Base-by-base conservation (phyloP, 306 rosid genomes). In the Inga leiocalycina region DNA sequence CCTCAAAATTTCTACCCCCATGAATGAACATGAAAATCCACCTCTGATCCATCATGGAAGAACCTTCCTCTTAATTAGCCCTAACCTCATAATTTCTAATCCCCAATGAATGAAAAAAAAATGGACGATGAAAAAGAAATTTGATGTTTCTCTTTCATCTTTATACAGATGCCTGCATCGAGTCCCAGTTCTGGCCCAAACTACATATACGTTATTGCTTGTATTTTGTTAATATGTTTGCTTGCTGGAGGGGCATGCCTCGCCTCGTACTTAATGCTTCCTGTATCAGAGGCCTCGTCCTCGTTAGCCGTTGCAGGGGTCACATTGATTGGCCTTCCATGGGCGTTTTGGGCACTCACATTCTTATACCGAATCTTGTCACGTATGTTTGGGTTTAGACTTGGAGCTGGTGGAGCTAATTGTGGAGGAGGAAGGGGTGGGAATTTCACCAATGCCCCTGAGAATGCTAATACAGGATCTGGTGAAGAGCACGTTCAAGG, bases 341-440 rank as follows among this genome's bases (percentile, higher is more conserved):
- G 97, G 97, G 67, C 83, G 27, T 94, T 93, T 74, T 94, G 98
- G 97, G 16, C 88, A 19, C n/a, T 89, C 43, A 94, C 98, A 1
- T 90, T 84, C 87, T 14, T 90, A 19, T 93, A 94, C 56, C 84
- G 97, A 79, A 6, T 91, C 48, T 22, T 91, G 56, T 88, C 93
- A n/a, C 83, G 97, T 76, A 56, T 79, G 49, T 88, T 44, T 32
- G 92, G 91, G 72, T 82, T 6, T 69, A 82, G 98, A 67, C 56
- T 76, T 30, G 49, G 51, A 3, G 12, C 11, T n/a, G 65, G 65
- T 57, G 30, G 30, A 30, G 65, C 65, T 57, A 8, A n/a, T 3
- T 9, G 30, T 8, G 32, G 65, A 8, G 65, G 30, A 7, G 71
- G 80, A 44, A 32, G 57, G 30, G 88, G 3, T 54, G 35, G 41